Evolutionary conservation across 2,329 filamentous ascomycete species (phyloP).

Genomic region (Phyllosticta ampelicida): DNA sequence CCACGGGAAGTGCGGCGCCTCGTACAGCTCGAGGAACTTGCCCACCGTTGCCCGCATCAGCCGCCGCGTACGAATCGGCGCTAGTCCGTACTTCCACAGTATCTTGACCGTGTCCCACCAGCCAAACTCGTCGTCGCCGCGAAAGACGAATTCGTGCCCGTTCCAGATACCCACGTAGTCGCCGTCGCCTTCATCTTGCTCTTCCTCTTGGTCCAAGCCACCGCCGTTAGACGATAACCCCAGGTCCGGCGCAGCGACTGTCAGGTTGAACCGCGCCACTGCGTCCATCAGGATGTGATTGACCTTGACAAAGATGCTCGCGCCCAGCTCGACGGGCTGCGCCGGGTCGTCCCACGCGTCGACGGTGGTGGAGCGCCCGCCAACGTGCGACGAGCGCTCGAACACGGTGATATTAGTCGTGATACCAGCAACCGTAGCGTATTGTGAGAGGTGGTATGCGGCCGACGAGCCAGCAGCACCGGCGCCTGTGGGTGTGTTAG

Average conservation of each 20-base stretch:
- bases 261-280: slow-evolving; percentile 59
- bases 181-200: slow-evolving; percentile 25
- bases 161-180: slow-evolving; percentile 71
- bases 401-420: slow-evolving; percentile 75
- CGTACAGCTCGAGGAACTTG: slow-evolving; percentile 70
- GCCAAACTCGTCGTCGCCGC: slow-evolving; percentile 46
- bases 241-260: slow-evolving; percentile 27
- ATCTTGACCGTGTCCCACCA: slow-evolving; percentile 78
- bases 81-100: slow-evolving; percentile 74
- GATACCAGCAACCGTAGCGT: slow-evolving; percentile 49
- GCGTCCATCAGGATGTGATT: slow-evolving; percentile 77
- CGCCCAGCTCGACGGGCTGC: slow-evolving; percentile 73
- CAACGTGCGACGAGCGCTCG: slow-evolving; percentile 66
- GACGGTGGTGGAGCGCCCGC: slow-evolving; percentile 80
- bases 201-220: slow-evolving; percentile 29
- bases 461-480: slow-evolving; percentile 80
- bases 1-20: slow-evolving; percentile 76
- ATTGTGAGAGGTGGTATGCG: slow-evolving; percentile 70
- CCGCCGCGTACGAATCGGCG: slow-evolving; percentile 61
- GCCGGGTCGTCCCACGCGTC: slow-evolving; percentile 57
- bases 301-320: slow-evolving; percentile 77
- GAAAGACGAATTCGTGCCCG: slow-evolving; percentile 61
- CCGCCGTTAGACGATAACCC: slow-evolving; percentile 19
- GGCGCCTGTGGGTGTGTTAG: slow-evolving; percentile 50
- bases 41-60: slow-evolving; percentile 61